A percentile compares a stretch with the other conserved stretches of the same genome.
phyloP scores from a whole-genome alignment of 2,329 filamentous ascomycete genomes.

The Fusarium staphyleae region DNA sequence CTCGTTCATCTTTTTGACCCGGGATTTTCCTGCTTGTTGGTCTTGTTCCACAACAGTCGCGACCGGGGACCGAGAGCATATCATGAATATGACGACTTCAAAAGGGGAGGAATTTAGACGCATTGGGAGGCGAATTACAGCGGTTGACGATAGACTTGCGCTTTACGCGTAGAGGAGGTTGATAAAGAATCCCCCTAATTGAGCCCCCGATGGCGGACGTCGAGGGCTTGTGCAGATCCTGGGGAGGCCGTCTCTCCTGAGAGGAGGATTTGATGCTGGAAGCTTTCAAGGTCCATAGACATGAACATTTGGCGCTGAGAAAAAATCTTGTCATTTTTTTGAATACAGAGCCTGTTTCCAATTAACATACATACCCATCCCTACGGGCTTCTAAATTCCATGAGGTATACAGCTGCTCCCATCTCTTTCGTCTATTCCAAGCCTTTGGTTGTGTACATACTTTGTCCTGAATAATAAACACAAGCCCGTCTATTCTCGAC shows the following conservation, averaged over 20 bases:
- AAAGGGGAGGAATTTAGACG: slow-evolving; percentile 37
- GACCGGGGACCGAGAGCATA: slow-evolving; percentile 26
- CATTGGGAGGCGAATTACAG: slow-evolving; percentile 37
- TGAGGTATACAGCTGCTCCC: slow-evolving; percentile 2
- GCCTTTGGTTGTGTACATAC: not conserved
- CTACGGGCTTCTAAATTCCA: not conserved
- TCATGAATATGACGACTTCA: slow-evolving; percentile 35
- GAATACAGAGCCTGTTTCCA: slow-evolving; percentile 36
- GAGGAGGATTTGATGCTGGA: slow-evolving; percentile 23
- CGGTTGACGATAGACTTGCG: slow-evolving; percentile 39
- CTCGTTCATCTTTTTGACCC: slow-evolving; percentile 19
- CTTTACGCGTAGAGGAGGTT: slow-evolving; percentile 27
- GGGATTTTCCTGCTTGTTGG: slow-evolving; percentile 25
- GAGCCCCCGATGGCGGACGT: slow-evolving; percentile 28
- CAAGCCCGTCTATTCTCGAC: too few relatives aligned
- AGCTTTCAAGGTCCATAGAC: slow-evolving; percentile 35
- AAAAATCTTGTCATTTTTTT: slow-evolving; percentile 27
- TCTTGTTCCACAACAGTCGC: slow-evolving; percentile 9
- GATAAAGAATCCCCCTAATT: slow-evolving; percentile 36
- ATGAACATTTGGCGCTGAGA: slow-evolving; percentile 31
- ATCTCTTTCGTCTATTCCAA: not conserved
- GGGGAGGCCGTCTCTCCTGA: slow-evolving; percentile 29
- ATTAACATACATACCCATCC: not conserved
- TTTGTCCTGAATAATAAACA: not conserved
- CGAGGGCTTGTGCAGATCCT: slow-evolving; percentile 38